Evolutionary conservation across 148 eudicot genomes (phyloP).

Genomic region (Polygonum aviculare): DNA sequence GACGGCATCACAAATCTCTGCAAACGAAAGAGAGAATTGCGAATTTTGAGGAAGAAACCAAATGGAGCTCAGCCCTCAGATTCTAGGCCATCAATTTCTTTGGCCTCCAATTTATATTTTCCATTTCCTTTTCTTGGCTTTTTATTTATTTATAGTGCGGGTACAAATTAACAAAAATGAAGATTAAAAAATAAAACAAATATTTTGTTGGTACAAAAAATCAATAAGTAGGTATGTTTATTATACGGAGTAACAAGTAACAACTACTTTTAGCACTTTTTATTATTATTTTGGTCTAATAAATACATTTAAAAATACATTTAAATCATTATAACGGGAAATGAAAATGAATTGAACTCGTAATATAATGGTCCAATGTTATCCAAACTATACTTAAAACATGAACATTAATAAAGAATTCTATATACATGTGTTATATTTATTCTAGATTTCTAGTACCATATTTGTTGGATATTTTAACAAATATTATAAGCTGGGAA

Average conservation of each 20-base stretch:
- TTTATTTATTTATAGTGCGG: background rate
- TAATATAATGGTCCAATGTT: background rate
- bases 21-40: background rate
- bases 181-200: background rate
- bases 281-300: too few species aligned
- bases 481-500: background rate
- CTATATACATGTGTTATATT: background rate
- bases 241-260: background rate
- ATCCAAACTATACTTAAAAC: background rate
- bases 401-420: too few species aligned
- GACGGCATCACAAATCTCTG: conserved; percentile 1
- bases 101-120: background rate
- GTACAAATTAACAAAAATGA: background rate
- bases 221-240: too few species aligned
- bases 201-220: background rate
- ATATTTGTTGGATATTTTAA: background rate
- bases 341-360: too few species aligned
- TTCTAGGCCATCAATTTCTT: conserved; percentile 8
- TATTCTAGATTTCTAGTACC: background rate
- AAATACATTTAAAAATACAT: too few species aligned
- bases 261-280: background rate
- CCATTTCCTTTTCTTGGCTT: background rate
- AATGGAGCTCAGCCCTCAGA: background rate
- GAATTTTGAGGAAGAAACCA: background rate
- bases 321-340: too few species aligned